Evolutionary conservation across 2,329 filamentous ascomycete species (phyloP), one percentile per base, ranked within the genome.

Genomic region (Incumbomyces delicatus): DNA sequence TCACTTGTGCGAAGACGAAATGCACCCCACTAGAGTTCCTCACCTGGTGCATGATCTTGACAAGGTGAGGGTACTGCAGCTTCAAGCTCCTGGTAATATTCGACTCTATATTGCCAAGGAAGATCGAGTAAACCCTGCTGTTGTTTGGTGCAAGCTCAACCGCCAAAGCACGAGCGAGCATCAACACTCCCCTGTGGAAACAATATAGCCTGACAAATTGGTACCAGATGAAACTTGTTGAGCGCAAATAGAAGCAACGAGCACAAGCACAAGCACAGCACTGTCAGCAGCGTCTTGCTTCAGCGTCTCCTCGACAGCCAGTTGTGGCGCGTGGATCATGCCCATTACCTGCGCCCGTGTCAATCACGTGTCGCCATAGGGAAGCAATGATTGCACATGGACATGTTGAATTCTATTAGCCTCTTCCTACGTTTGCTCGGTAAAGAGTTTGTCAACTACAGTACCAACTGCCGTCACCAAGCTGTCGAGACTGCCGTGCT

Each of bases 301-400:
- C 30, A 74, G 70, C 68, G 77, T 76, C 27, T 70, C 66, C 48
- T 68, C 65, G 0, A 70, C 71, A 1, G 70, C 72, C 8, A 71
- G 56, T 53, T 76, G 69, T 0, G 72, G 70, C 5, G 62, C 66
- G 50, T 67, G 73, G 52, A 68, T 72, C 4, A 66, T 58, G 1
- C 70, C 70, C 30, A 65, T 60, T 33, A 68, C 63, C 48, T 74
- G 74, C 22, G 22, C 22, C n/a, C 8, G 22, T 27, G 22, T 27
- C 22, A 27, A 27, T 47, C 68, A 57, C 27, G 65, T 61, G 44
- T 67, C 60, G 48, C 35, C 16, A 46, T 14, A 3, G 18, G 22
- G 22, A 27, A 31, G 63, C 38, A 58, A 6, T 65, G 66, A 7
- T 41, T 63, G 56, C 22, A 68, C 68, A 47, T 71, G 71, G 29